phyloP scores from a whole-genome alignment of 345 rosid genomes.

The Gossypium turneri region DNA sequence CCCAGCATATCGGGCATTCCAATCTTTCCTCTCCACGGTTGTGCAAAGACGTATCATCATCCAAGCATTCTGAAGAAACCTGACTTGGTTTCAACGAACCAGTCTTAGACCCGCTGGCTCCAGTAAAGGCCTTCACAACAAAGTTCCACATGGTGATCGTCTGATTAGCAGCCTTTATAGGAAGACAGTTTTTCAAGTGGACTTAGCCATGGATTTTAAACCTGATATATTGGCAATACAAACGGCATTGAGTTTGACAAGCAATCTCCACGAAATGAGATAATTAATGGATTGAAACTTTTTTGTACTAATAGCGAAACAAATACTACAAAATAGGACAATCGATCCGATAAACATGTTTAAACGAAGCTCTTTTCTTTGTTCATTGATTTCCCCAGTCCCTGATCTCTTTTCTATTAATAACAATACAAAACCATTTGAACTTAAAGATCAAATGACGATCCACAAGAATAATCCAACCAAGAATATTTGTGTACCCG shows the following conservation, averaged over 20 bases:
- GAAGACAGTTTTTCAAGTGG: constrained; percentile 1
- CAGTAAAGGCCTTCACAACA: constrained; percentile 28
- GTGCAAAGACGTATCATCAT: constrained; percentile 30
- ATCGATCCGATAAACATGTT: background rate
- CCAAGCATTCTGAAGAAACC: constrained; percentile 35
- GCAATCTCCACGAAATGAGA: background rate
- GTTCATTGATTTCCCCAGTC: background rate
- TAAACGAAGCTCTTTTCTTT: background rate
- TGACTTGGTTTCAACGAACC: constrained; percentile 18
- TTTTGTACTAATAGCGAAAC: background rate
- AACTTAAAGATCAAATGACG: background rate
- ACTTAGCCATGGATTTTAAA: background rate
- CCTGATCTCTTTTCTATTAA: background rate
- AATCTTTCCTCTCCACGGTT: constrained; percentile 38
- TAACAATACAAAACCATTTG: background rate
- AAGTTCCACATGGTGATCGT: constrained; percentile 33
- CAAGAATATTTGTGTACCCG: background rate
- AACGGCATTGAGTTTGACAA: background rate
- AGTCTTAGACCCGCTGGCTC: constrained; percentile 24
- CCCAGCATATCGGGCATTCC: constrained; percentile 77
- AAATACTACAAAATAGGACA: background rate
- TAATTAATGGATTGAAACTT: background rate
- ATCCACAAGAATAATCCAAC: background rate
- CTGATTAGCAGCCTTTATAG: background rate
- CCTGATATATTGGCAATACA: background rate